Evolutionary conservation across 2,329 filamentous ascomycete species (phyloP), one percentile per base, ranked within the genome.

Genomic region (Venturia pyrina): DNA sequence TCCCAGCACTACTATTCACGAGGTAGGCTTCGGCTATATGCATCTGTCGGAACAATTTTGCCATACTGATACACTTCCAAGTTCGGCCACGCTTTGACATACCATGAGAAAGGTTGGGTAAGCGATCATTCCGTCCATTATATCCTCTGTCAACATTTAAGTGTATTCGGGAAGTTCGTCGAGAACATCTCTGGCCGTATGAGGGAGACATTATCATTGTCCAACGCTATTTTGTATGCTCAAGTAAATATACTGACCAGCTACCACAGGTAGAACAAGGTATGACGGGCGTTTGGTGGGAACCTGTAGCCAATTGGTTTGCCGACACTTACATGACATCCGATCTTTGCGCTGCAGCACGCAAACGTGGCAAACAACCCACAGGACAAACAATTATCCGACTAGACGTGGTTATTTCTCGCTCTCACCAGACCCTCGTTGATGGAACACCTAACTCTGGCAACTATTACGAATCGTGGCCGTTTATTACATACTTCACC

Each of bases 381-480:
- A 70, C 70, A 8, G 75, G 74, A 2, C 70, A 73, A 17, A 78
- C 78, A 0, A 69, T 79, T 3, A 79, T 82, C 50, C 74, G 80
- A 24, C 73, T 81, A 0, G 71, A 72, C 40, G 82, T 81, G 69
- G 74, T 79, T n/a, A 78, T 83, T 6, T 74, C 78, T 0, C 77
- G 82, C 67, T 79, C 80, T 3, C 78, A 75, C 71, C 80, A 81
- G 67, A 78, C 80, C 32, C 74, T 83, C 4, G 79, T 83, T 3
- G 81, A 83, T 59, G 81, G 78, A 3, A 74, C 76, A 0, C 67
- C 69, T 0, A 70, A 72, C 41, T 8, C 15, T 10, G 53, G 53
- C 28, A 83, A 83, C 71, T 80, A 82, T 70, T 83, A 83, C 72
- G 74, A 82, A 67, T 78, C 81, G 1, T 83, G 80, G 80, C 81